Base-by-base conservation (phyloP, 495 filamentous ascomycete species). In the Penicillium pancosmium region DNA sequence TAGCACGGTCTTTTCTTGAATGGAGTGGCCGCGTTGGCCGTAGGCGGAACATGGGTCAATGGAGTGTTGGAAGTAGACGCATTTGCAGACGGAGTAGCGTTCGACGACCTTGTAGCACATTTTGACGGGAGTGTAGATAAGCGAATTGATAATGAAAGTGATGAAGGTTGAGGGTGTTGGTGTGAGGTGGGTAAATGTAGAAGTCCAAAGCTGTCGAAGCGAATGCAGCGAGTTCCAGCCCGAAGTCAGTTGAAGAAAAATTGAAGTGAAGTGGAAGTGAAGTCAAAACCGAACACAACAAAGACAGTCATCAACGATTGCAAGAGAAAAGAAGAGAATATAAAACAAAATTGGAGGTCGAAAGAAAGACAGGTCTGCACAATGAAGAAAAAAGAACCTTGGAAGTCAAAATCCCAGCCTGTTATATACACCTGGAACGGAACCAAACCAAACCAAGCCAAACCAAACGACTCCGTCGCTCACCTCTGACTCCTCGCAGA, bases 81-180 rank as follows among this genome's bases (percentile, higher is more conserved):
- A 93, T 58, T 84, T 80, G 83, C 90, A 93, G 56, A 85, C 90
- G 4, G 91, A 85, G 74, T 88, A 93, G 47, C 86, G 85, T 65
- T 92, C 89, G 66, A 89, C 75, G 55, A 92, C 69, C 71, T 87
- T 81, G 65, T 86, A 85, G 67, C 89, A 92, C 89, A 92, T 92
- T 57, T 40, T 81, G 70, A 40, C 16, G 13, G 54, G 23, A 23
- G 23, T 23, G 18, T 33, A 52, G 25, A 31, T 38, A n/a, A 9
- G 11, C 2, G 36, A 3, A 38, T 5, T 38, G 4, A n/a, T 38
- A 38, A 38, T 12, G 15, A 38, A 12, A 12, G 15, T 38, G 10
- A 5, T 12, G 36, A 38, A 1, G 11, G 12, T 36, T 36, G 34
- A 36, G 4, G 23, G 23, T 23, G 34, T 36, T 36, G 4, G 12